These are phyloP conservation scores for Paralagenidium karlingii DNA, from an alignment of 352 stramenopile genomes.

Conservation along the genomic window DNA sequence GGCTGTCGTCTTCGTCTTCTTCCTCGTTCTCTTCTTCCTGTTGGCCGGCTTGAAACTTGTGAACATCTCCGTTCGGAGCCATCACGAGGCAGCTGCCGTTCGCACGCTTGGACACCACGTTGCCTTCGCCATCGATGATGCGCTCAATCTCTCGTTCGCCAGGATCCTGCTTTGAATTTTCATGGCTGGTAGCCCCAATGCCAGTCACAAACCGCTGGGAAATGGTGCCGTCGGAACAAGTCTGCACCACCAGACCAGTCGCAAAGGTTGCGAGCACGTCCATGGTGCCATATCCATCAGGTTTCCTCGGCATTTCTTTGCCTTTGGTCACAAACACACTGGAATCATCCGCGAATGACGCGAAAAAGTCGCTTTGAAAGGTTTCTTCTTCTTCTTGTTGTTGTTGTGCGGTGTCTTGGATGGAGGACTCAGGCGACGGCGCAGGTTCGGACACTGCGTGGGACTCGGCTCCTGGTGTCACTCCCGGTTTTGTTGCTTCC, in stretches of 20 bases:
- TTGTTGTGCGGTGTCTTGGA: no score
- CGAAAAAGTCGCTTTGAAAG: constrained; percentile 32
- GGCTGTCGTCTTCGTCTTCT: constrained; percentile 3
- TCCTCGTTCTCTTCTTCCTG: neutral
- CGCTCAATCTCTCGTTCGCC: constrained; percentile 18
- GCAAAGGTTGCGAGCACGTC: constrained; percentile 26
- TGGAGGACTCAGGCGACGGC: no score
- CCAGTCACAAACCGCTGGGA: constrained; percentile 14
- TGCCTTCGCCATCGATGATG: constrained; percentile 41
- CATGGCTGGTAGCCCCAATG: neutral
- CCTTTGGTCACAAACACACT: constrained; percentile 27
- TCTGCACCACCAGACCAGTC: constrained; percentile 32
- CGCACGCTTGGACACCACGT: constrained; percentile 28
- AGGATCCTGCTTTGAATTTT: neutral
- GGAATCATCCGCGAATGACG: constrained; percentile 38
- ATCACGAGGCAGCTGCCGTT: constrained; percentile 23
- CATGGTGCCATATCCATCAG: constrained; percentile 32
- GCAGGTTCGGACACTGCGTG: no score
- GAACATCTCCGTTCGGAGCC: constrained; percentile 33
- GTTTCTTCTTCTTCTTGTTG: neutral
- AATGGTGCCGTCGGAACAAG: constrained; percentile 48
- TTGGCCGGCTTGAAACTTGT: neutral
- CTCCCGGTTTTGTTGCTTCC: no score
- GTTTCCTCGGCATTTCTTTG: constrained; percentile 17
- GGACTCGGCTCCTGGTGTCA: no score